These are phyloP conservation scores for Chlorella sp. DNA, from an alignment of 139 green algal species.

Conservation along the genomic window DNA sequence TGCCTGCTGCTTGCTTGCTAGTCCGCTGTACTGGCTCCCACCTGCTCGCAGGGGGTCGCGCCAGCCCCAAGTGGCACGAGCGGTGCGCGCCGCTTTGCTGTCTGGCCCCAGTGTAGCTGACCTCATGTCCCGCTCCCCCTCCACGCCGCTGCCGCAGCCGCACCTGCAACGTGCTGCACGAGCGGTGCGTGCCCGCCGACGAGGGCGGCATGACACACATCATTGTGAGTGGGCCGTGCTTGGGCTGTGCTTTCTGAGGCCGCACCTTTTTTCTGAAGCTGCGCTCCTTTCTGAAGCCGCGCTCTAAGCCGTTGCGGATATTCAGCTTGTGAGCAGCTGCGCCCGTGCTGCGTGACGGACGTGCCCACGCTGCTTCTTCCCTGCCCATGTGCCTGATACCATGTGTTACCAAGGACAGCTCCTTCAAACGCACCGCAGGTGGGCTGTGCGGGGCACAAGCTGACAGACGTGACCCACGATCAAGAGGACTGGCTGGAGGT, in stretches of 20 bases:
- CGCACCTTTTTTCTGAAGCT: too few relatives aligned
- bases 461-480: conserved; percentile 52
- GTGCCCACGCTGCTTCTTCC: not conserved
- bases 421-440: too few relatives aligned
- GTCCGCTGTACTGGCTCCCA: too few relatives aligned
- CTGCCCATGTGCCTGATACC: not conserved
- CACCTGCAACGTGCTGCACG: conserved; percentile 62
- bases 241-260: too few relatives aligned
- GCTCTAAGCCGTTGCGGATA: not conserved
- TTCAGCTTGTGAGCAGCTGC: too few relatives aligned
- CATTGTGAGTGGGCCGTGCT: conserved; percentile 30
- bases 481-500: conserved; percentile 65
- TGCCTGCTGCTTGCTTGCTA: too few relatives aligned
- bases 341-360: too few relatives aligned
- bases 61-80: too few relatives aligned
- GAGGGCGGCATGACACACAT: conserved; percentile 64
- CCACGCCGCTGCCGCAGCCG: conserved; percentile 27
- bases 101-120: too few relatives aligned
- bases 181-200: conserved; percentile 34
- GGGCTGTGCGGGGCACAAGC: conserved; percentile 64
- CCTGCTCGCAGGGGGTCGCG: too few relatives aligned
- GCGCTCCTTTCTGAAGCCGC: not conserved
- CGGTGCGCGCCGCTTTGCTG: too few relatives aligned
- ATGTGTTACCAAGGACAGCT: too few relatives aligned
- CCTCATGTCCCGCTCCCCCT: not conserved